A percentile compares a stretch with the other conserved stretches of the same genome.
Conservation (phyloP, 139 green algal genomes). For the Desmodesmus armatus region DNA sequence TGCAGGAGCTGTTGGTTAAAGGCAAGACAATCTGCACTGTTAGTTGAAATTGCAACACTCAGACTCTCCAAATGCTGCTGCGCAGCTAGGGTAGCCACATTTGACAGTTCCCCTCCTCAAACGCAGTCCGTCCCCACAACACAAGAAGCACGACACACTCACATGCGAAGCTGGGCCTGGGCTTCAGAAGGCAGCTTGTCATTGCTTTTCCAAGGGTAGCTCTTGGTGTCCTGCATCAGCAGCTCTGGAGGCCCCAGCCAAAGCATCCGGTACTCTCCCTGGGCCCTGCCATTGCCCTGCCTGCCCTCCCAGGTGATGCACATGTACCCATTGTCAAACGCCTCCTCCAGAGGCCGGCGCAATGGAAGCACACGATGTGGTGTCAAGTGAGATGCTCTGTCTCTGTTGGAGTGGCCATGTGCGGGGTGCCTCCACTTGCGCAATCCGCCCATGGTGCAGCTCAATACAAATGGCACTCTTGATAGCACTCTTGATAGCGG, state of each 20-base stretch:
- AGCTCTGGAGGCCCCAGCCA: neutral
- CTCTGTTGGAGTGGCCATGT: neutral
- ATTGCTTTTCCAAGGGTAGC: neutral
- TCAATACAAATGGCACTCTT: no score
- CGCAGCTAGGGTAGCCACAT: no score
- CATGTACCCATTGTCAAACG: neutral
- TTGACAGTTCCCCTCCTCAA: no score
- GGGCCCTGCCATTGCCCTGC: neutral
- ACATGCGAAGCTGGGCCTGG: neutral
- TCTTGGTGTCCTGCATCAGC: neutral
- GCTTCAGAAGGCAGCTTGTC: neutral
- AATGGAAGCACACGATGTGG: neutral
- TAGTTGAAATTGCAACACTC: no score
- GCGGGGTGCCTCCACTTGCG: neutral
- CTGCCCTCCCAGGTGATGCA: conserved; percentile 4
- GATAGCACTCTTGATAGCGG: no score
- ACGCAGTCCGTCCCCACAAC: no score
- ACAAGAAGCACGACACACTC: no score
- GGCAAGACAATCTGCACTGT: no score
- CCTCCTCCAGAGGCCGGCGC: neutral
- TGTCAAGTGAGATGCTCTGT: neutral
- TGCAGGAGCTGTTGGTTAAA: no score
- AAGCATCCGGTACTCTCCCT: neutral
- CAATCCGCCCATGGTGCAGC: neutral
- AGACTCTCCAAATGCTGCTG: no score